Evolutionary conservation across 1,139 yeast genomes (phyloP).

Genomic region (Kurtzmaniella natalensis): DNA sequence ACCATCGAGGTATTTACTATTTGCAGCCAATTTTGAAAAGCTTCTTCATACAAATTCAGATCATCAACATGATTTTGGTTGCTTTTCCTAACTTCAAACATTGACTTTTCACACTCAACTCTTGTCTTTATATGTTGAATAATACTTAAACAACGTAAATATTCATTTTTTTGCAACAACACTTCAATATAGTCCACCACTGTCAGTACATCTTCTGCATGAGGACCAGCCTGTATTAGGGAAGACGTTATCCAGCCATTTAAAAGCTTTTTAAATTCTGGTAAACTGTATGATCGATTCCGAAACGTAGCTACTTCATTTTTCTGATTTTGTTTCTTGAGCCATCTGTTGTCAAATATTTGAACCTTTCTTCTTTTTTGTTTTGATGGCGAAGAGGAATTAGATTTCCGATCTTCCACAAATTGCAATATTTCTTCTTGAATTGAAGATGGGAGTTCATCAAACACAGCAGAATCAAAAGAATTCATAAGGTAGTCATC

Average conservation of each 20-base stretch:
- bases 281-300: slow-evolving; percentile 25
- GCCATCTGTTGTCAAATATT: neutral
- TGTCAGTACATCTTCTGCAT: slow-evolving; percentile 46
- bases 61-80: neutral
- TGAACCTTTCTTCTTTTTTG: slow-evolving; percentile 10
- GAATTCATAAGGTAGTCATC: slow-evolving; percentile 18
- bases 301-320: slow-evolving; percentile 30
- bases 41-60: slow-evolving; percentile 14
- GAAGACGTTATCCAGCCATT: slow-evolving; percentile 48
- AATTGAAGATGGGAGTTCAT: slow-evolving; percentile 45
- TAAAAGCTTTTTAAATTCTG: slow-evolving; percentile 33
- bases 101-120: slow-evolving; percentile 12
- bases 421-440: slow-evolving; percentile 40
- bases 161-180: slow-evolving; percentile 16
- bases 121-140: slow-evolving; percentile 15
- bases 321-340: slow-evolving; percentile 9
- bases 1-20: slow-evolving; percentile 9
- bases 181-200: slow-evolving; percentile 26
- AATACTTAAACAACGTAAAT: slow-evolving; percentile 20
- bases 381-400: slow-evolving; percentile 10
- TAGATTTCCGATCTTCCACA: slow-evolving; percentile 20
- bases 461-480: slow-evolving; percentile 38
- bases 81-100: neutral
- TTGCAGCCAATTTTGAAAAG: slow-evolving; percentile 19
- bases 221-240: slow-evolving; percentile 50